A percentile compares a stretch with the other conserved stretches of the same genome.
phyloP scores from a whole-genome alignment of 2,329 filamentous ascomycete genomes.

The Paradendryphiella salina region DNA sequence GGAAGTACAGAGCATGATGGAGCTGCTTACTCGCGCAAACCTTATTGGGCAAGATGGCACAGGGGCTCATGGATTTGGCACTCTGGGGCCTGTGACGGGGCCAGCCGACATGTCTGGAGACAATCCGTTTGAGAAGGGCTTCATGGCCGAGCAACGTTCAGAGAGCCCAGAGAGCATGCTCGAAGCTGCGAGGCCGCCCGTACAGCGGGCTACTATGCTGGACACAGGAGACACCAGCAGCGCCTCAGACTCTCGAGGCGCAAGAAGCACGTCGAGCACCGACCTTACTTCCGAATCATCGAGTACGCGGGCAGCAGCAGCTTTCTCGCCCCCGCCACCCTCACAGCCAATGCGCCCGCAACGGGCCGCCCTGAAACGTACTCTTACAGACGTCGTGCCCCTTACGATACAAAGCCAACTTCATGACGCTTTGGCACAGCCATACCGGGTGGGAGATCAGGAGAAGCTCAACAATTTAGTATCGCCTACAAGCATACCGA shows the following conservation, averaged over 20 bases:
- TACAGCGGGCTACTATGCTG: slow-evolving; percentile 19
- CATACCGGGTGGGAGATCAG: slow-evolving; percentile 65
- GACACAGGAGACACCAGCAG: slow-evolving; percentile 13
- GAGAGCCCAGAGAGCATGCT: slow-evolving; percentile 51
- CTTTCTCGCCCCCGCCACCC: slow-evolving; percentile 27
- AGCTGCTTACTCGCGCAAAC: slow-evolving; percentile 80
- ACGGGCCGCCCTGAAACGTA: slow-evolving; percentile 76
- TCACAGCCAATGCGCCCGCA: slow-evolving; percentile 31
- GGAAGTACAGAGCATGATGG: slow-evolving; percentile 88
- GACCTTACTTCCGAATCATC: slow-evolving; percentile 30
- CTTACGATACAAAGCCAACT: slow-evolving; percentile 79
- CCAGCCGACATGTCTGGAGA: slow-evolving; percentile 72
- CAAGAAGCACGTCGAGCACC: slow-evolving; percentile 24
- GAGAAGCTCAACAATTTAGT: slow-evolving; percentile 49
- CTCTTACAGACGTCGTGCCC: slow-evolving; percentile 80
- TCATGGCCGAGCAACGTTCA: slow-evolving; percentile 58
- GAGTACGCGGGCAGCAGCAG: slow-evolving; percentile 20
- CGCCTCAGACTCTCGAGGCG: slow-evolving; percentile 17
- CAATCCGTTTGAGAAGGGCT: slow-evolving; percentile 85
- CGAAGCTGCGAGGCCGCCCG: slow-evolving; percentile 25
- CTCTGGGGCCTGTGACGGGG: slow-evolving; percentile 73
- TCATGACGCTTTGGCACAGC: slow-evolving; percentile 81
- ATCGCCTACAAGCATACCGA: slow-evolving; percentile 53
- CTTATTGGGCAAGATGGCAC: slow-evolving; percentile 71
- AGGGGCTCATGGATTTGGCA: slow-evolving; percentile 53